A percentile compares a stretch with the other conserved stretches of the same genome.
These are phyloP conservation scores for Termitomyces sp. DNA, from an alignment of 768 basidiomycete genomes.

Conservation along the genomic window DNA sequence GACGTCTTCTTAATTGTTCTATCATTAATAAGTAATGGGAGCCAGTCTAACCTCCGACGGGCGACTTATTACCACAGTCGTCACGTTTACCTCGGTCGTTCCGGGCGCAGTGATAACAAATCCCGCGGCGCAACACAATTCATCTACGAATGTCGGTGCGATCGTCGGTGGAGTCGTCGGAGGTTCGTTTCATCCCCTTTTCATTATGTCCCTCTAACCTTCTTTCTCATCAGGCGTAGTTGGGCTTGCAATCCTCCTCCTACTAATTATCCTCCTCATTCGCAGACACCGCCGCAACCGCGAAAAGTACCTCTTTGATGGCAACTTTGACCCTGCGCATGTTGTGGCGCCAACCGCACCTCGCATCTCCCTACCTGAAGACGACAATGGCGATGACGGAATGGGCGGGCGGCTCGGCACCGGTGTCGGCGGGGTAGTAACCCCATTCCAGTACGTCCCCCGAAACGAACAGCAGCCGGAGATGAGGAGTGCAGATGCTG, in stretches of 20 bases:
- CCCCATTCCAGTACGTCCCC: slow-evolving; percentile 23
- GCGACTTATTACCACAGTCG: not conserved
- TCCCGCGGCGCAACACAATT: not conserved
- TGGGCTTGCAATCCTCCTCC: slow-evolving; percentile 17
- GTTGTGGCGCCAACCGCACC: slow-evolving; percentile 9
- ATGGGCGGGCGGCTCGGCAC: slow-evolving; percentile 28
- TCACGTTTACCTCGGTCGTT: slow-evolving; percentile 13
- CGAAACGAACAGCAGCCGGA: not conserved
- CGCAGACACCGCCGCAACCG: slow-evolving; percentile 19
- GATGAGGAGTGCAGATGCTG: not conserved
- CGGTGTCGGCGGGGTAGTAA: slow-evolving; percentile 26
- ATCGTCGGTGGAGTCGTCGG: slow-evolving; percentile 53
- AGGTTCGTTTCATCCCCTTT: slow-evolving; percentile 21
- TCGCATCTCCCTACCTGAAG: slow-evolving; percentile 9
- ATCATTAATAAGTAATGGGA: not conserved
- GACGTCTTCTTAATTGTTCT: no score
- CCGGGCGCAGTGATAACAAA: slow-evolving; percentile 14
- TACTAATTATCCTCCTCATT: slow-evolving; percentile 21
- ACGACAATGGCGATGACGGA: slow-evolving; percentile 22
- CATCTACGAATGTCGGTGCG: slow-evolving; percentile 26
- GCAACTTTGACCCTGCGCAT: slow-evolving; percentile 34
- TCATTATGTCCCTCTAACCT: not conserved
- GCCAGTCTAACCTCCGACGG: not conserved
- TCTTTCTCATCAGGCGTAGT: slow-evolving; percentile 21
- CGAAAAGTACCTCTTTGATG: slow-evolving; percentile 27